Percentiles rank a stretch among this genome's conserved stretches.
Evolutionary conservation across 1,284 basidiomycete species (phyloP).

Genomic region (Anthracocystis walkeri): DNA sequence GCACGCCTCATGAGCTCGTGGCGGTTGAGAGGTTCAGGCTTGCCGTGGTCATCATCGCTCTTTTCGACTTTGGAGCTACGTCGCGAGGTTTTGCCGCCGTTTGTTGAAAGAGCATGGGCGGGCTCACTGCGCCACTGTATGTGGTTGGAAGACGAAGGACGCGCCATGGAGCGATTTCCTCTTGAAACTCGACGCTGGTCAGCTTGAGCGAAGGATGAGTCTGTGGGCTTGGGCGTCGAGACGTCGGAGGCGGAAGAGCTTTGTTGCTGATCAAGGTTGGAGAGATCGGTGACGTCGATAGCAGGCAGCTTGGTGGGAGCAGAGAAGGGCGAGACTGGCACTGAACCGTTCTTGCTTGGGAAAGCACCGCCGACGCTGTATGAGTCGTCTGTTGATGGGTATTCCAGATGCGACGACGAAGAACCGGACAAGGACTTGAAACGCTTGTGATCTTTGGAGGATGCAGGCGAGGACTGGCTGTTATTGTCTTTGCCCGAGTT

Average conservation of each 20-base stretch:
- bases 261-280: slow-evolving; percentile 12
- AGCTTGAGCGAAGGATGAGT: not conserved
- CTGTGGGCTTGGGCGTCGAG: slow-evolving; percentile 12
- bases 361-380: slow-evolving; percentile 10
- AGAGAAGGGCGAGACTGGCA: slow-evolving; percentile 39
- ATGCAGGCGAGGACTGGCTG: slow-evolving; percentile 2
- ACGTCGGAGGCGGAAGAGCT: slow-evolving; percentile 19
- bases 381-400: slow-evolving; percentile 9
- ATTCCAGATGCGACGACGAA: not conserved
- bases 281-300: slow-evolving; percentile 49
- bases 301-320: slow-evolving; percentile 28
- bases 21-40: slow-evolving; percentile 49
- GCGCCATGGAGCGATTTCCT: slow-evolving; percentile 27
- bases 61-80: slow-evolving; percentile 40
- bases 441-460: slow-evolving; percentile 19
- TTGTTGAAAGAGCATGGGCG: not conserved
- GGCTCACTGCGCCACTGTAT: slow-evolving; percentile 31
- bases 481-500: slow-evolving; percentile 29
- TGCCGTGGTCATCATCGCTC: slow-evolving; percentile 50
- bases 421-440: slow-evolving; percentile 19
- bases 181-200: slow-evolving; percentile 9
- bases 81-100: slow-evolving; percentile 31
- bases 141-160: slow-evolving; percentile 26
- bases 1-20: slow-evolving; percentile 66
- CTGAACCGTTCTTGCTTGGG: slow-evolving; percentile 16